Conservation (phyloP, 2,329 filamentous ascomycete species). For the Alternaria brassicicola region DNA sequence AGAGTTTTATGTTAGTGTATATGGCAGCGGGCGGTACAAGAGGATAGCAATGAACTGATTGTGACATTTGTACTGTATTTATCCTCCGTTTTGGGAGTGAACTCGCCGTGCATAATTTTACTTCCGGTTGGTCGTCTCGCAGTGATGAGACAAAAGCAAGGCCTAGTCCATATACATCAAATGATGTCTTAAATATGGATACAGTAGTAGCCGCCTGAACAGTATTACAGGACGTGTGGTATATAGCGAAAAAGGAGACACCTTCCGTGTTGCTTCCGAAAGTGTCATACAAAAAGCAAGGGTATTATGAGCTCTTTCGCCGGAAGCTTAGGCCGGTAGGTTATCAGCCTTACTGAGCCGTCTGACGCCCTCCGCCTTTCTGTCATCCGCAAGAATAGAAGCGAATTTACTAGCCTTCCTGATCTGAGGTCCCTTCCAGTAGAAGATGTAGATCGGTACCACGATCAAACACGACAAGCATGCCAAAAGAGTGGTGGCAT, state of each 20-base stretch:
- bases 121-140: neutral
- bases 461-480: slow-evolving; percentile 55
- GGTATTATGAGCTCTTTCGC: neutral
- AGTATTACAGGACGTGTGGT: neutral
- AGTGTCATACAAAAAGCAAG: neutral
- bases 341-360: slow-evolving; percentile 30
- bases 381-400: slow-evolving; percentile 32
- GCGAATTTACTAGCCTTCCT: slow-evolving; percentile 61
- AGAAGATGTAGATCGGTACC: slow-evolving; percentile 52
- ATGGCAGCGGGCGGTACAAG: neutral
- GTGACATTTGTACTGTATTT: neutral
- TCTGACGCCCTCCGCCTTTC: slow-evolving; percentile 26
- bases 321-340: slow-evolving; percentile 1
- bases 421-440: slow-evolving; percentile 61
- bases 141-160: neutral
- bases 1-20: neutral
- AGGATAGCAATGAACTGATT: neutral
- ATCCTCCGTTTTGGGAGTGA: neutral
- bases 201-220: neutral
- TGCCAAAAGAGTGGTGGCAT: slow-evolving; percentile 61
- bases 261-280: neutral
- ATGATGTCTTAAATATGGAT: neutral
- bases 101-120: neutral
- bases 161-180: neutral
- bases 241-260: neutral